Base-by-base conservation (phyloP, 495 filamentous ascomycete species). In the Penicillium steckii region DNA sequence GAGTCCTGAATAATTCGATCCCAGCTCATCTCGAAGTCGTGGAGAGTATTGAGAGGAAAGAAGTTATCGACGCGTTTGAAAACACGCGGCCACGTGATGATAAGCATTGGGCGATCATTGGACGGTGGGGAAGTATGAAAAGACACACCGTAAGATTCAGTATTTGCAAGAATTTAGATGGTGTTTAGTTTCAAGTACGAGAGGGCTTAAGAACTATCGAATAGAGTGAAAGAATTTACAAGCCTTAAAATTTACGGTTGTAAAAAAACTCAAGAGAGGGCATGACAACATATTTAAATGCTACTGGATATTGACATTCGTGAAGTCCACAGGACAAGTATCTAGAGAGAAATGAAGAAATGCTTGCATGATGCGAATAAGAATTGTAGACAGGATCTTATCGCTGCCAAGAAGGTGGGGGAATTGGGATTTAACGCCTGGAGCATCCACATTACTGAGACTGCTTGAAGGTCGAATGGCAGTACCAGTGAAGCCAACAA, bases 1-100 rank as follows among this genome's bases (percentile, higher is more conserved):
- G 78, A 81, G 51, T 81, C 78, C 44, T 76, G 73, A 24, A 81
- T 76, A 13, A 80, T 64, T 38, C 72, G 71, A 45, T 69, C 48
- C 53, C 53, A 57, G 41, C 63, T 55, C 72, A 75, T 75, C 27
- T 23, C 8, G 30, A 42, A 46, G 44, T 30, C 26, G 48, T 48
- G 18, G 33, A 44, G 40, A 18, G 33, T 41, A 17, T 21, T 47
- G 32, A 21, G 50, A 19, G 13, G 15, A 50, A 29, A 18, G 38
- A 25, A 38, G 48, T 64, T 55, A 65, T 62, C 54, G 26, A 56
- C 68, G 64, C 64, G 64, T 68, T 47, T 44, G 30, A 42, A 44
- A 29, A 33, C 44, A 68, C 67, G 65, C 69, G 68, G 10, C 4
- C 67, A 72, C 67, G 67, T 74, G 70, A 52, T 56, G 65, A 74